Base-by-base conservation (phyloP, 768 basidiomycete genomes). In the Nidularia sp. region DNA sequence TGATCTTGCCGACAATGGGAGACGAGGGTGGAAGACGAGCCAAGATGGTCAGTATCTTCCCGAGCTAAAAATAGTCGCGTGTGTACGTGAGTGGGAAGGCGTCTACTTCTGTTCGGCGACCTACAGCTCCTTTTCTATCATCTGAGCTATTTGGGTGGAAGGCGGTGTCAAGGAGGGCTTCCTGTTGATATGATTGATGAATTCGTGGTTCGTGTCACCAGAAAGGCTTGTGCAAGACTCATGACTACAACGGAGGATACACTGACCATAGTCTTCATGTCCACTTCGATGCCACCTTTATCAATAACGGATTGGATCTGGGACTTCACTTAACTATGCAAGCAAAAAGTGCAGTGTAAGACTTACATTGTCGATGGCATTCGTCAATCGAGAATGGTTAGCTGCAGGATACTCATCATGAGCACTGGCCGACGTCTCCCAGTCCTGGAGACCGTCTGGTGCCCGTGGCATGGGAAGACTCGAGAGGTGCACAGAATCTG, bases 401-500 rank as follows among this genome's bases (percentile, higher is more conserved):
- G 25, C 25, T 2, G 51, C 48, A 15, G 55, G 45, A 5, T 54
- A 51, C 8, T 43, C 48, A 2, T 39, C 13, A 22, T 42, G 57
- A 33, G 60, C 64, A n/a, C 55, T 46, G 34, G 56, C 54, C 9
- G 47, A 36, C 6, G 61, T 61, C 51, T 71, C 54, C 47, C 56
- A 65, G 53, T 68, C 63, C 55, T 72, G 71, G 46, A 57, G 62
- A 29, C 70, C 70, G 48, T 72, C 70, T 6, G 67, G 66, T 5
- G 70, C 65, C 13, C 43, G 57, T n/a, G 71, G 71, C n/a, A 64
- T 53, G 6, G 62, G 52, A 5, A 69, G 61, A 1, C 47, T 52
- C 4, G 67, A 54, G 36, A 71, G 65, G 41, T 66, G 57, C 6
- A 55, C 57, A n/a, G 57, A 53, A 45, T 68, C 66, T 2, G 66